phyloP scores from a whole-genome alignment of 345 rosid genomes.

The Eucalyptus curtisii region DNA sequence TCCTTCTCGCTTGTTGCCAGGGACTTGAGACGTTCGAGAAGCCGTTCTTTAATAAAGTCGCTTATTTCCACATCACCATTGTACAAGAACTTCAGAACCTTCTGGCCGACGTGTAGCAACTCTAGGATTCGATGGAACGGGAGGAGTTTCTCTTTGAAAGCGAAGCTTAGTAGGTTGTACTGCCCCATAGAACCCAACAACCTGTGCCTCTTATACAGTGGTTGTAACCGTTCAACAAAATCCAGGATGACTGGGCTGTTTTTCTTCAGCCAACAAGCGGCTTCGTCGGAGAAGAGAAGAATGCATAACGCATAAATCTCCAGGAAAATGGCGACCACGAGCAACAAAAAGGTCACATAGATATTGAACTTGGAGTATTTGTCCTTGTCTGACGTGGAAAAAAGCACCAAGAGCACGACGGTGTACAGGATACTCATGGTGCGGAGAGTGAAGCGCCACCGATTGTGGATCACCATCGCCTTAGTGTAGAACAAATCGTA shows the following conservation, averaged over 20 bases:
- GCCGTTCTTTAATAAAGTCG: background rate
- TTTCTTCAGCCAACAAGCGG: background rate
- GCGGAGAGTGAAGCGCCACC: background rate
- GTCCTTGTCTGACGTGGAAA: background rate
- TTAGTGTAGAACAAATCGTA: conserved; percentile 33
- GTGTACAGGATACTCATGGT: background rate
- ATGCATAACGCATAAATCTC: background rate
- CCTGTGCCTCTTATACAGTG: background rate
- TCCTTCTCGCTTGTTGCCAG: background rate
- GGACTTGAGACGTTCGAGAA: background rate
- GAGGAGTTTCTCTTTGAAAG: background rate
- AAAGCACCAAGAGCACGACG: background rate
- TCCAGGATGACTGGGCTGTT: rapidly evolving
- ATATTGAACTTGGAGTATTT: background rate
- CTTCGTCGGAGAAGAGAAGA: background rate
- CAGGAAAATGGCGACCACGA: background rate
- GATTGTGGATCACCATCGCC: background rate
- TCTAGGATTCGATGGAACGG: background rate
- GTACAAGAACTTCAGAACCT: background rate
- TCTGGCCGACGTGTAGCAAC: background rate
- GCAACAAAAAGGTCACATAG: background rate
- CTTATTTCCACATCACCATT: background rate
- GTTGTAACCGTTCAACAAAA: background rate
- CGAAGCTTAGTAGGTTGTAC: background rate
- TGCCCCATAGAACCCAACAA: background rate